Evolutionary conservation across 768 basidiomycete genomes (phyloP).

Genomic region (Mycena kentingensis): DNA sequence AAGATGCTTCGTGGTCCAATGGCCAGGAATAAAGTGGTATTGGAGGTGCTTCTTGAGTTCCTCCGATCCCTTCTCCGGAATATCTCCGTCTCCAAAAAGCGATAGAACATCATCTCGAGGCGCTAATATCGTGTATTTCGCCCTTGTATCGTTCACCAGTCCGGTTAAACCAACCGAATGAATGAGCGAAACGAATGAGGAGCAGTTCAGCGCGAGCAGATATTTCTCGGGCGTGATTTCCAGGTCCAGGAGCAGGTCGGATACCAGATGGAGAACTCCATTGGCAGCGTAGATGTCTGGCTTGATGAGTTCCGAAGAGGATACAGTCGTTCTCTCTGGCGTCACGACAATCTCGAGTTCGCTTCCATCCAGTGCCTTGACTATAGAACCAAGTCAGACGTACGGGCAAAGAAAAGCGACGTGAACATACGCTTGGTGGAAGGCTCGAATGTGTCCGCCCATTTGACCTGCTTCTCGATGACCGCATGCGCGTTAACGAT

Average conservation of each 20-base stretch:
- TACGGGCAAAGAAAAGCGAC: not conserved
- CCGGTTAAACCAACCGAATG: conserved; percentile 76
- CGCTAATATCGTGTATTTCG: conserved; percentile 86
- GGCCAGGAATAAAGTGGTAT: conserved; percentile 92
- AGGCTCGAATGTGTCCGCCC: conserved; percentile 63
- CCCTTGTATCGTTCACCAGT: conserved; percentile 69
- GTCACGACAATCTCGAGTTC: conserved; percentile 61
- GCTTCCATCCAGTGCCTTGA: conserved; percentile 70
- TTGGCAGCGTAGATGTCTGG: conserved; percentile 92
- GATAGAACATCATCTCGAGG: conserved; percentile 84
- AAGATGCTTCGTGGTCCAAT: conserved; percentile 70
- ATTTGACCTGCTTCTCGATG: conserved; percentile 56
- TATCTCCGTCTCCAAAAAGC: conserved; percentile 49
- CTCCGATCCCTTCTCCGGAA: conserved; percentile 65
- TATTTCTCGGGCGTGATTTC: conserved; percentile 92
- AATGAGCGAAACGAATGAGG: conserved; percentile 84
- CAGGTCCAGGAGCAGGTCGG: conserved; percentile 77
- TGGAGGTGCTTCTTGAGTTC: conserved; percentile 74
- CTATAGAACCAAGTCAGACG: conserved; percentile 39
- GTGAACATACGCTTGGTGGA: conserved; percentile 53
- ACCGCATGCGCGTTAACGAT: conserved; percentile 83
- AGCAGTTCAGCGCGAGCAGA: conserved; percentile 89
- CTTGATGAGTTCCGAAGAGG: conserved; percentile 61
- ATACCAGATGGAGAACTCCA: conserved; percentile 90
- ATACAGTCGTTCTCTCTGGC: conserved; percentile 55